A percentile compares a stretch with the other conserved stretches of the same genome.
Conservation (phyloP, 345 rosid genomes). For the Euphorbia tirucalli region DNA sequence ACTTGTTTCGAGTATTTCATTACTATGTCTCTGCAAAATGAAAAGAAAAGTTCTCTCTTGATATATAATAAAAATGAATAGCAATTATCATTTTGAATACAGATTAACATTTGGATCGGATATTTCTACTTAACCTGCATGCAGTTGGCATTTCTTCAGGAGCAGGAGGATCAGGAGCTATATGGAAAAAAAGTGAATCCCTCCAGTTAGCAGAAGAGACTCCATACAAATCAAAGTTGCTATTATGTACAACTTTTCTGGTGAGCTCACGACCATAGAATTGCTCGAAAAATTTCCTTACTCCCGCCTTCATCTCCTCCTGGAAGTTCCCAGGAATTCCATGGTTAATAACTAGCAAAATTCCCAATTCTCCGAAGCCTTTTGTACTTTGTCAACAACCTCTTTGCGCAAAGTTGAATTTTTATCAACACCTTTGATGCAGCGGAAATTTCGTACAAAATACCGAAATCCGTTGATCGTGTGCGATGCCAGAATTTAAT, state of each 20-base stretch:
- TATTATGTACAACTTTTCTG: slow-evolving; percentile 26
- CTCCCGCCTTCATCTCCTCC: slow-evolving; percentile 31
- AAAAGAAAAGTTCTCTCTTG: background rate
- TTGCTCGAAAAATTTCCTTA: slow-evolving; percentile 37
- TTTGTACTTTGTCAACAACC: slow-evolving; percentile 20
- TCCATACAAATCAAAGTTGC: slow-evolving; percentile 10
- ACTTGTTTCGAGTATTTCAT: slow-evolving; percentile 24
- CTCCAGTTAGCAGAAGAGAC: slow-evolving; percentile 15
- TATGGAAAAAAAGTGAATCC: background rate
- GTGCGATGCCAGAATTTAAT: too few relatives aligned
- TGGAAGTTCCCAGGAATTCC: slow-evolving; percentile 28
- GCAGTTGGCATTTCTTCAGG: slow-evolving; percentile 35
- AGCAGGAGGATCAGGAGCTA: slow-evolving; percentile 16
- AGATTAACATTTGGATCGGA: too few relatives aligned
- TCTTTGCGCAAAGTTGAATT: slow-evolving; percentile 5
- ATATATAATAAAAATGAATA: too few relatives aligned
- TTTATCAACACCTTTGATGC: slow-evolving; percentile 12
- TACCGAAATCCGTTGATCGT: too few relatives aligned
- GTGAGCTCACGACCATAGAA: slow-evolving; percentile 29
- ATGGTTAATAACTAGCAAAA: slow-evolving; percentile 46
- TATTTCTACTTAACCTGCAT: too few relatives aligned
- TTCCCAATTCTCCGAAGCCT: slow-evolving; percentile 46
- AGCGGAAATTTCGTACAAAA: too few relatives aligned
- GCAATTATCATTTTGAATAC: too few relatives aligned
- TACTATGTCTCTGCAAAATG: slow-evolving; percentile 28